Evolutionary conservation across 352 stramenopile genomes (phyloP), one percentile per base, ranked within the genome.

Genomic region (Detonula confervacea): DNA sequence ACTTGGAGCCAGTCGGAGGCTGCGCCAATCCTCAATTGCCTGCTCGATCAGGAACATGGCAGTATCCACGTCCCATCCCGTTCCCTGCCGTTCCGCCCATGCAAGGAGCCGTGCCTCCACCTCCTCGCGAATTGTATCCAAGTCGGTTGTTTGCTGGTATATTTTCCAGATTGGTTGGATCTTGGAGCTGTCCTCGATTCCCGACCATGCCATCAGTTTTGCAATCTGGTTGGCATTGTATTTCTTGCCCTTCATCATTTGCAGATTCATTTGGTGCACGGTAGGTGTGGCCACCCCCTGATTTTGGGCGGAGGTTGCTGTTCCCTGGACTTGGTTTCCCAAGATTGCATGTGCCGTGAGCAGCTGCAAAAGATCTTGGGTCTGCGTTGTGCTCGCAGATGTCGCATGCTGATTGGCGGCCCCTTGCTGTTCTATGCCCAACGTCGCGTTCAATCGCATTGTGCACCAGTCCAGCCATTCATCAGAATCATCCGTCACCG

Each of bases 211-310:
- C 49, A 57, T 57, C 2, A 57, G 27, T 20, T 57, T 57, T 29
- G 49, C 20, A 29, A 57, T 57, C 20, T 57, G 49, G 20, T 57
- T 57, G 12, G 12, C 49, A 57, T 57, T 57, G 33, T 57, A 57
- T 20, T 30, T 57, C 2, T 18, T 30, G 49, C 49, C 49, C 49
- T 57, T 57, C 49, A 57, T 57, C 49, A 57, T 57, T n/a, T n/a
- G 18, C 18, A 54, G 8, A 18, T 6, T 5, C 18, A n/a, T n/a
- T 8, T n/a, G 4, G 4, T n/a, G 44, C 6, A n/a, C 20, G 11
- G 18, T 4, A 22, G 11, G 6, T 54, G 12, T n/a, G 8, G 11
- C 5, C 20, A n/a, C 20, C 5, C 44, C 44, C 18, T 54, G 44
- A 54, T 8, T n/a, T 29, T 8, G 20, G 6, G 49, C 49, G 7